phyloP scores from a whole-genome alignment of 2,329 filamentous ascomycete genomes.

The Westerdykella aurantiaca region DNA sequence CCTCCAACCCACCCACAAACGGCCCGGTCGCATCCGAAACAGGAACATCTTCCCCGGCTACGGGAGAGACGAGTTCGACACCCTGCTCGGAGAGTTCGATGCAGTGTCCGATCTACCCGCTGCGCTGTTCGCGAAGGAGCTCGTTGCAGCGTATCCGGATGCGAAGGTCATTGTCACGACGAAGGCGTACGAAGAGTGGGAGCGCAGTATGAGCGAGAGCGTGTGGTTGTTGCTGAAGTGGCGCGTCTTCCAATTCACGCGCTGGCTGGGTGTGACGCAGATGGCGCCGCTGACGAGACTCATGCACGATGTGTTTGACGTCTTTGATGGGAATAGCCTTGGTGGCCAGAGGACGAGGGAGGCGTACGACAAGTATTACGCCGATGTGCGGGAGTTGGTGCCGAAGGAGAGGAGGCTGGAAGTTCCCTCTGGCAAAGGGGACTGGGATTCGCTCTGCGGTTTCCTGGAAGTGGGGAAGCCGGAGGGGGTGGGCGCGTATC shows the following conservation, averaged over 20 bases:
- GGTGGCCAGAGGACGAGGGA: slow-evolving; percentile 14
- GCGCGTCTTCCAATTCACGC: slow-evolving; percentile 11
- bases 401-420: slow-evolving; percentile 19
- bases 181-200: slow-evolving; percentile 24
- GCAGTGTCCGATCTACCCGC: slow-evolving; percentile 27
- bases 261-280: slow-evolving; percentile 16
- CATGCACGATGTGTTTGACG: slow-evolving; percentile 18
- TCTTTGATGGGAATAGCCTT: slow-evolving; percentile 20
- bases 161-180: slow-evolving; percentile 32
- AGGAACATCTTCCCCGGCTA: slow-evolving; percentile 15
- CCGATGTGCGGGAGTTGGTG: slow-evolving; percentile 18
- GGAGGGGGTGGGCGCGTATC: slow-evolving; percentile 8
- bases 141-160: slow-evolving; percentile 28
- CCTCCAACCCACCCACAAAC: slow-evolving; percentile 12
- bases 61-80: slow-evolving; percentile 42
- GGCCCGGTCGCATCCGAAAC: neutral
- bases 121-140: slow-evolving; percentile 22
- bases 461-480: slow-evolving; percentile 22
- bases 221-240: slow-evolving; percentile 23
- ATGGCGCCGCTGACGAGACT: slow-evolving; percentile 21
- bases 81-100: slow-evolving; percentile 42
- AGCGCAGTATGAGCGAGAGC: slow-evolving; percentile 19
- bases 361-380: slow-evolving; percentile 23
- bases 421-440: slow-evolving; percentile 15
- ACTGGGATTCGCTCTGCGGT: slow-evolving; percentile 25